A percentile compares a stretch with the other conserved stretches of the same genome.
phyloP scores from a whole-genome alignment of 352 stramenopile species.

The Phytophthora rubi region DNA sequence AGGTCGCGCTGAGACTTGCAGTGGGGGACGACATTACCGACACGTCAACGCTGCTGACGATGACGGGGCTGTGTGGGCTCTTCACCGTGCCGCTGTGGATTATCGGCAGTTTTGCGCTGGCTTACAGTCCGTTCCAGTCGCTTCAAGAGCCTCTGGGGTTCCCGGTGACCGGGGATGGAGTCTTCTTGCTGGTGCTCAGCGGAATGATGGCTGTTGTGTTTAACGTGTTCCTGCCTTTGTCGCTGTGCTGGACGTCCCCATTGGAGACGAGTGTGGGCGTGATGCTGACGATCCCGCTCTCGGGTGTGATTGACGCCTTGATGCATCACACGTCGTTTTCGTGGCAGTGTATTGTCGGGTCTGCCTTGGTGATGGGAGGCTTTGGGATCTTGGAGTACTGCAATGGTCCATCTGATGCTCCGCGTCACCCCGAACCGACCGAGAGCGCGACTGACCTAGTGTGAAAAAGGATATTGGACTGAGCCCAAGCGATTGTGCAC shows the following conservation, averaged over 20 bases:
- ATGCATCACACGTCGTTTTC: constrained; percentile 55
- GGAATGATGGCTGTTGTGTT: constrained; percentile 46
- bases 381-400: constrained; percentile 24
- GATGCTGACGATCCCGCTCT: constrained; percentile 67
- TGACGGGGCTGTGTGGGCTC: constrained; percentile 43
- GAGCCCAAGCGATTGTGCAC: too few species aligned
- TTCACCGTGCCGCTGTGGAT: constrained; percentile 60
- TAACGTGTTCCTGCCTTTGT: constrained; percentile 48
- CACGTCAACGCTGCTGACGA: constrained; percentile 49
- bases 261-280: constrained; percentile 66
- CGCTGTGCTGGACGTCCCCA: constrained; percentile 6
- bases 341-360: constrained; percentile 52
- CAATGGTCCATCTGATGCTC: too few species aligned
- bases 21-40: constrained; percentile 54
- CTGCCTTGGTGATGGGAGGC: constrained; percentile 48
- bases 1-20: constrained; percentile 48
- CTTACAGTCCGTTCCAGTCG: constrained; percentile 42
- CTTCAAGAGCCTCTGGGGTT: constrained; percentile 60
- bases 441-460: too few species aligned
- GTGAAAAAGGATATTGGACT: too few species aligned
- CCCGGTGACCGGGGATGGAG: constrained; percentile 39
- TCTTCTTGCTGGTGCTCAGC: constrained; percentile 44
- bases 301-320: constrained; percentile 50
- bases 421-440: too few species aligned
- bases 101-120: constrained; percentile 47